A percentile compares a stretch with the other conserved stretches of the same genome.
Conservation (phyloP, 2,329 filamentous ascomycete species). For the Colletotrichum tropicale region DNA sequence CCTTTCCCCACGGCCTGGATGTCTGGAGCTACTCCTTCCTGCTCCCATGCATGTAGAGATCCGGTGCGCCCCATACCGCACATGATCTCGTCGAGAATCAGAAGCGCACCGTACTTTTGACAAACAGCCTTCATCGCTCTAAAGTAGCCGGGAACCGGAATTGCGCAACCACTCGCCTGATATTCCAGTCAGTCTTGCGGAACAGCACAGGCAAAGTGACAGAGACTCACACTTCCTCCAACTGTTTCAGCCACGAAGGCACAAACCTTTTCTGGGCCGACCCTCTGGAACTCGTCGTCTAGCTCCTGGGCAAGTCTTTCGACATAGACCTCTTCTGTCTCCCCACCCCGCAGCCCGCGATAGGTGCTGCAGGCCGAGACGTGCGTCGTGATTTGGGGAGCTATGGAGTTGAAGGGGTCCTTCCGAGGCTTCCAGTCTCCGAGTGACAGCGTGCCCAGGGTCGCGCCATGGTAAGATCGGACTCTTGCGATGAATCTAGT, state of each 20-base stretch:
- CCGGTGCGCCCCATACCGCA: background rate
- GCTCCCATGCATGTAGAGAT: background rate
- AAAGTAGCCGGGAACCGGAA: background rate
- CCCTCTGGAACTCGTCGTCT: background rate
- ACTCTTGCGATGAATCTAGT: rapidly evolving
- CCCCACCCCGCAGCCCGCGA: background rate
- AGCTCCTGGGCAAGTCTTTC: background rate
- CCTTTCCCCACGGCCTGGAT: background rate
- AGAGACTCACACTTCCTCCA: background rate
- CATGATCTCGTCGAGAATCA: background rate
- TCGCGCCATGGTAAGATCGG: background rate
- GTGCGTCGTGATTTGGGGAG: background rate
- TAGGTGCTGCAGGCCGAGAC: background rate
- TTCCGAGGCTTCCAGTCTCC: background rate
- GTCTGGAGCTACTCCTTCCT: background rate
- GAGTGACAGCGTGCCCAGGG: background rate
- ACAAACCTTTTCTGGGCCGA: background rate
- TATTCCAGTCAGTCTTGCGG: background rate
- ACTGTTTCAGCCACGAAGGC: background rate
- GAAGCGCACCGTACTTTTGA: background rate
- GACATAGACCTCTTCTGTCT: background rate
- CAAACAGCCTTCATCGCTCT: background rate
- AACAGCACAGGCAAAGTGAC: background rate
- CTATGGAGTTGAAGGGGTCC: background rate
- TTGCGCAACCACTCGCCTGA: background rate